Percentiles rank a stretch among this genome's conserved stretches.
Evolutionary conservation across 78 protist genomes (phyloP).

Genomic region (Paulinella micropora): DNA sequence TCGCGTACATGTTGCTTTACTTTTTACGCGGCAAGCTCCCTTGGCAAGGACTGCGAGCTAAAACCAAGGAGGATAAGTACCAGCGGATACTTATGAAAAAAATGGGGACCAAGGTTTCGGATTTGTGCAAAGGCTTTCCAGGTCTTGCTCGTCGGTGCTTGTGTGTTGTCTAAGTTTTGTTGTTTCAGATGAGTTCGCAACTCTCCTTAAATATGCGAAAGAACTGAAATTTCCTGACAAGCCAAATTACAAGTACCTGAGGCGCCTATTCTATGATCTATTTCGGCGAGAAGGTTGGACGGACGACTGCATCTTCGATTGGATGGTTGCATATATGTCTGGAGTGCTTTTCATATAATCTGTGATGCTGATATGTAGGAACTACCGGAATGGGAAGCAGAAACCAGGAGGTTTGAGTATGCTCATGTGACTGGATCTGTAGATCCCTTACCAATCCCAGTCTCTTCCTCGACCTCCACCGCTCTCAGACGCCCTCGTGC

Average conservation of each 20-base stretch:
- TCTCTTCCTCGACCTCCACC: too few relatives aligned
- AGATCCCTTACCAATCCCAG: too few relatives aligned
- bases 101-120: conserved; percentile 62
- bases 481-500: too few relatives aligned
- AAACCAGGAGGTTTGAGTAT: too few relatives aligned
- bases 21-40: conserved; percentile 83
- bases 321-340: too few relatives aligned
- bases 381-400: too few relatives aligned
- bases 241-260: conserved; percentile 79
- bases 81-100: conserved; percentile 78
- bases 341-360: too few relatives aligned
- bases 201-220: conserved; percentile 44
- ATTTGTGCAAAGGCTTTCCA: conserved; percentile 60
- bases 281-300: conserved; percentile 36
- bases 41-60: conserved; percentile 92
- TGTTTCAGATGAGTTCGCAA: conserved; percentile 40
- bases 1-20: conserved; percentile 80
- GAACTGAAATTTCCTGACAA: conserved; percentile 47
- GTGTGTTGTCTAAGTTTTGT: too few relatives aligned
- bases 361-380: too few relatives aligned
- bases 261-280: conserved; percentile 63
- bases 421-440: too few relatives aligned
- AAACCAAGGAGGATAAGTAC: conserved; percentile 80
- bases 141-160: too few relatives aligned
- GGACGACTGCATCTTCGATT: conserved; percentile 66